Percentiles rank a stretch among this genome's conserved stretches.
Evolutionary conservation across 2,329 filamentous ascomycete species (phyloP).

Genomic region (Penicillium hesseltinei): DNA sequence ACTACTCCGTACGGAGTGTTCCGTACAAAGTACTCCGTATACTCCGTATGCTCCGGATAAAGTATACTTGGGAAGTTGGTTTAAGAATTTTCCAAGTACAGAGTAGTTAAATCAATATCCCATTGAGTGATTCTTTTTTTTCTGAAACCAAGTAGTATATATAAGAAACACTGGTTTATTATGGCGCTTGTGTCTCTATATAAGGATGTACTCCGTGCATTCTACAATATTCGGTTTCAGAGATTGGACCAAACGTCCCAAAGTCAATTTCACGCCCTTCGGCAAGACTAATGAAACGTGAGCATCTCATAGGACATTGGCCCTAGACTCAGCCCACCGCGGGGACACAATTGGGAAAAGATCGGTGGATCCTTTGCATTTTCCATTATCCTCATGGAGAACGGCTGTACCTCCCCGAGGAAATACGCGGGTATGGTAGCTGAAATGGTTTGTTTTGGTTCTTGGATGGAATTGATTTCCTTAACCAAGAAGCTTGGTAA

Average conservation of each 20-base stretch:
- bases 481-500: background rate
- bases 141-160: background rate
- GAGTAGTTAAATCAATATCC: background rate
- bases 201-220: background rate
- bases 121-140: background rate
- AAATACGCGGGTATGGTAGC: background rate
- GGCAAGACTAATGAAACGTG: constrained; percentile 20
- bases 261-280: constrained; percentile 31
- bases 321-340: constrained; percentile 24
- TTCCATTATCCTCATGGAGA: constrained; percentile 2
- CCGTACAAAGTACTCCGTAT: background rate
- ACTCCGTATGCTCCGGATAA: background rate
- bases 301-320: constrained; percentile 15
- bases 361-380: constrained; percentile 18
- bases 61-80: background rate
- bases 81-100: background rate
- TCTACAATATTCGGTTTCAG: background rate
- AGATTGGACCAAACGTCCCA: background rate
- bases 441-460: background rate
- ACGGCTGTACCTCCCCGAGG: background rate
- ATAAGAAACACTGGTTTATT: background rate
- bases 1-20: background rate
- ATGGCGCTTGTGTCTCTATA: background rate
- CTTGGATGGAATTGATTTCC: background rate
- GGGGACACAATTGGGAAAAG: constrained; percentile 31